Percentiles rank a stretch among this genome's conserved stretches.
Conservation (phyloP, 1,139 yeast species). For the Scheffersomyces stambukii region DNA sequence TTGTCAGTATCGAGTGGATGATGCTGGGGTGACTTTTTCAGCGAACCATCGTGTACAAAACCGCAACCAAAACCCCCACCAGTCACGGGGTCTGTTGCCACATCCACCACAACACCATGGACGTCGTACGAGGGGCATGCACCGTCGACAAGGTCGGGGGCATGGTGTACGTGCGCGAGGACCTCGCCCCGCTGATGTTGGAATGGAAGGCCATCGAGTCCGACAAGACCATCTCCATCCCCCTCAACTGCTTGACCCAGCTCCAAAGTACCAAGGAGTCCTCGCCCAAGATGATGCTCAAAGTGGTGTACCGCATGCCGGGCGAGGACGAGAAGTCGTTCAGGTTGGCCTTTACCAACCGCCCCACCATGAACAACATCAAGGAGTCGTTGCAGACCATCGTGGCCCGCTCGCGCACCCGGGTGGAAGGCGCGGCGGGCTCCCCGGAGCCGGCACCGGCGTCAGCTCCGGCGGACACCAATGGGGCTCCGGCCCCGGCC, state of each 20-base stretch:
- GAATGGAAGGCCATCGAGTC: conserved; percentile 69
- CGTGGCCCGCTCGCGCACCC: conserved; percentile 56
- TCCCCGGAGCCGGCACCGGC: too few species aligned
- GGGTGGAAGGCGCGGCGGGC: conserved; percentile 19
- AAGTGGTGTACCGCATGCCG: conserved; percentile 42
- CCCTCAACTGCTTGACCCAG: conserved; percentile 50
- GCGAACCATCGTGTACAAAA: too few species aligned
- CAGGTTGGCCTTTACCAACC: conserved; percentile 60
- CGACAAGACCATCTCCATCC: conserved; percentile 37
- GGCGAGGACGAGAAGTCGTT: conserved; percentile 41
- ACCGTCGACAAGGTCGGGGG: conserved; percentile 65
- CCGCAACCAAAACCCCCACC: too few species aligned
- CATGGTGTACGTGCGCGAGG: conserved; percentile 62
- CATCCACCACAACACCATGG: too few species aligned
- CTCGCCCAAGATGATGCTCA: conserved; percentile 65
- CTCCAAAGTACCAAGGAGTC: conserved; percentile 74
- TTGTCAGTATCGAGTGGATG: too few species aligned
- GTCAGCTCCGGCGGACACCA: conserved; percentile 8
- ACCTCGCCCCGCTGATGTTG: conserved; percentile 57
- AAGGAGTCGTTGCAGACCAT: conserved; percentile 68
- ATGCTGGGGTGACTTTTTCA: too few species aligned
- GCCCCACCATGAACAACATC: conserved; percentile 73
- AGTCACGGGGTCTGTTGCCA: too few species aligned
- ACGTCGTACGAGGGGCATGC: conserved; percentile 59
- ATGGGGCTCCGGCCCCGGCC: too few species aligned